Evolutionary conservation across 352 stramenopile species (phyloP).

Genomic region (Globisporangium cylindrosporum): DNA sequence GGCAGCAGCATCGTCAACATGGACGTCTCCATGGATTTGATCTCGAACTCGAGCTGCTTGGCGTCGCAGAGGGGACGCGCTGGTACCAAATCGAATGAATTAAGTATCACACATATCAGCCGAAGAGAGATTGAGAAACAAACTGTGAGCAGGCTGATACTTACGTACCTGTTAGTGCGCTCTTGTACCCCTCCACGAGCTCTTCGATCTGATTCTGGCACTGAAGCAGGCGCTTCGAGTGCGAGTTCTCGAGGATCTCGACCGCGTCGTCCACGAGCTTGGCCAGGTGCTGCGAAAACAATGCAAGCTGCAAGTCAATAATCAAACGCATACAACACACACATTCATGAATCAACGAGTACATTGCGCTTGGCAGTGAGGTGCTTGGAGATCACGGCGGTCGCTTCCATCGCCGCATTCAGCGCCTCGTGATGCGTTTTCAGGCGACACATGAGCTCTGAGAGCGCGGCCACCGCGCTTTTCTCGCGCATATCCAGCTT

Average conservation of each 20-base stretch:
- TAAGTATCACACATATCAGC: slow-evolving; percentile 1
- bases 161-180: slow-evolving; percentile 23
- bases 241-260: slow-evolving; percentile 37
- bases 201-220: slow-evolving; percentile 30
- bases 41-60: slow-evolving; percentile 40
- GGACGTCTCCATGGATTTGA: slow-evolving; percentile 42
- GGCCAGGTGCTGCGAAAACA: slow-evolving; percentile 22
- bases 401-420: not conserved
- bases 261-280: slow-evolving; percentile 35
- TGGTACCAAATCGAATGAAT: slow-evolving; percentile 11
- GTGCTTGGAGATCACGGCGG: slow-evolving; percentile 17
- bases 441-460: slow-evolving; percentile 7
- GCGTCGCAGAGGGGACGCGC: slow-evolving; percentile 28
- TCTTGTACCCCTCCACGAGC: slow-evolving; percentile 30
- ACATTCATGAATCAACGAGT: not conserved
- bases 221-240: slow-evolving; percentile 27
- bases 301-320: not conserved
- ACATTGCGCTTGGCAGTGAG: slow-evolving; percentile 23
- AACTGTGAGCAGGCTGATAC: not conserved
- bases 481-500: slow-evolving; percentile 16
- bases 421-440: slow-evolving; percentile 11
- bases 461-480: slow-evolving; percentile 5
- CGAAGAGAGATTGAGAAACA: not conserved
- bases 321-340: not conserved
- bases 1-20: slow-evolving; percentile 47